A percentile compares a stretch with the other conserved stretches of the same genome.
Conservation (phyloP, 208 protist genomes). For the Endotrypanum monterogeii region DNA sequence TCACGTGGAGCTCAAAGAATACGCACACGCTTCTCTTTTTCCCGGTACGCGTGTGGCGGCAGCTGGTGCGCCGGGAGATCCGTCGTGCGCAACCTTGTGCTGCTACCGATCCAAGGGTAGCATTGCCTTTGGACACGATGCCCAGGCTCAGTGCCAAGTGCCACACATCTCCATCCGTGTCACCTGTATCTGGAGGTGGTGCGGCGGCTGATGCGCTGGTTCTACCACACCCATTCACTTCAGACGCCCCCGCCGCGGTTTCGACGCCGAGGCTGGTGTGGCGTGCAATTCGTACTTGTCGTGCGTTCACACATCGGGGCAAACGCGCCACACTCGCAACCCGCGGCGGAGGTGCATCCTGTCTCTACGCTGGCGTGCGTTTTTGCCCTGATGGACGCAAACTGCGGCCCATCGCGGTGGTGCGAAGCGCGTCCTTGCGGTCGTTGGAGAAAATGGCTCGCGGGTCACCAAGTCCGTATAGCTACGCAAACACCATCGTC, state of each 20-base stretch:
- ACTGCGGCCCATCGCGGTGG: slow-evolving; percentile 69
- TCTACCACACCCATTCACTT: background rate
- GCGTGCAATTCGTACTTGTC: background rate
- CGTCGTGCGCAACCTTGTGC: slow-evolving; percentile 7
- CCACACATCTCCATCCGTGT: background rate
- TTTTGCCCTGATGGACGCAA: slow-evolving; percentile 65
- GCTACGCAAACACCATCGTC: background rate
- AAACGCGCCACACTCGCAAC: slow-evolving; percentile 5
- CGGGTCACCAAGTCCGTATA: slow-evolving; percentile 25
- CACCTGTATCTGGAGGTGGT: background rate
- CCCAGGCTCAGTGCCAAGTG: background rate
- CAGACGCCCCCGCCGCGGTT: background rate
- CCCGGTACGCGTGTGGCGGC: slow-evolving; percentile 47
- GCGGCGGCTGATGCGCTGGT: background rate
- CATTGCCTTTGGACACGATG: background rate
- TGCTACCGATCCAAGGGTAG: background rate
- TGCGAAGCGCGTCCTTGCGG: slow-evolving; percentile 31
- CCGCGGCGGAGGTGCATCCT: background rate
- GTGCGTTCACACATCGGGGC: slow-evolving; percentile 4
- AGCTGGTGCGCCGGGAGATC: slow-evolving; percentile 49
- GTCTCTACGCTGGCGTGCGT: slow-evolving; percentile 60
- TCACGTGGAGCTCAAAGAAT: slow-evolving; percentile 63
- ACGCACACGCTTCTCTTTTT: slow-evolving; percentile 56
- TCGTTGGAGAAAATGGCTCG: slow-evolving; percentile 30
- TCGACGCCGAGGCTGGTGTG: background rate